These are phyloP conservation scores for Leccinum boreale DNA, from an alignment of 768 basidiomycete genomes.

Conservation along the genomic window DNA sequence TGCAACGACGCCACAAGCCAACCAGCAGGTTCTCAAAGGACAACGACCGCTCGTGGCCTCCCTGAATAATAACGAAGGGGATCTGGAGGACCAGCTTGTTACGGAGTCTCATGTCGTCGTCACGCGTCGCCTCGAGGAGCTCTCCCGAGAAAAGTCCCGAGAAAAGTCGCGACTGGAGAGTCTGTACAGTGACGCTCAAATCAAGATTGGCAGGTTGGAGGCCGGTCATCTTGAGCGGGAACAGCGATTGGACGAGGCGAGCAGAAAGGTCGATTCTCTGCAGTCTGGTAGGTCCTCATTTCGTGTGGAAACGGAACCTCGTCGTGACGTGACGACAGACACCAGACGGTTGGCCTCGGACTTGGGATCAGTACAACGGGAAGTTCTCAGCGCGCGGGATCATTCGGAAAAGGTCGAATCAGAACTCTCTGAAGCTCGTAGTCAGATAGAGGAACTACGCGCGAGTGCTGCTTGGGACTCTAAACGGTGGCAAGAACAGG, in stretches of 20 bases:
- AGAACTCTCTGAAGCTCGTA: conserved; percentile 19
- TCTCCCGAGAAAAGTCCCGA: conserved; percentile 23
- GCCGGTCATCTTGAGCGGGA: conserved; percentile 8
- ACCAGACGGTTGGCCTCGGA: conserved; percentile 18
- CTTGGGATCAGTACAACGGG: conserved; percentile 14
- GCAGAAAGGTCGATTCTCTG: conserved; percentile 11
- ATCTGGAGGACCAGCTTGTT: conserved; percentile 23
- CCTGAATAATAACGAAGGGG: conserved; percentile 19
- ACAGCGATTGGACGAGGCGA: conserved; percentile 8
- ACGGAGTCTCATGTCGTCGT: conserved; percentile 4
- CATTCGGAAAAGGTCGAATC: conserved; percentile 17
- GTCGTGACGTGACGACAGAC: conserved; percentile 25
- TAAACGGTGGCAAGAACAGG: conserved; percentile 27
- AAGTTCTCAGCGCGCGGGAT: conserved; percentile 6
- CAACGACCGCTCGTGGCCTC: conserved; percentile 16
- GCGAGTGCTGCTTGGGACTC: conserved; percentile 11
- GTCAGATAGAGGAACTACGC: conserved; percentile 19
- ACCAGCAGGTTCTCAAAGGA: conserved; percentile 12
- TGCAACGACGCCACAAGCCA: neutral
- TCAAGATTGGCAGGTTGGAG: conserved; percentile 18
- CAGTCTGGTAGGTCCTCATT: conserved; percentile 23
- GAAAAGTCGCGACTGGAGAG: conserved; percentile 26
- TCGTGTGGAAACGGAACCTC: conserved; percentile 20
- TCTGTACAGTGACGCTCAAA: conserved; percentile 6
- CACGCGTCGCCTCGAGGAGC: conserved; percentile 15